phyloP scores from a whole-genome alignment of 2,329 filamentous ascomycete genomes.

The Coniochaeta prunicola region DNA sequence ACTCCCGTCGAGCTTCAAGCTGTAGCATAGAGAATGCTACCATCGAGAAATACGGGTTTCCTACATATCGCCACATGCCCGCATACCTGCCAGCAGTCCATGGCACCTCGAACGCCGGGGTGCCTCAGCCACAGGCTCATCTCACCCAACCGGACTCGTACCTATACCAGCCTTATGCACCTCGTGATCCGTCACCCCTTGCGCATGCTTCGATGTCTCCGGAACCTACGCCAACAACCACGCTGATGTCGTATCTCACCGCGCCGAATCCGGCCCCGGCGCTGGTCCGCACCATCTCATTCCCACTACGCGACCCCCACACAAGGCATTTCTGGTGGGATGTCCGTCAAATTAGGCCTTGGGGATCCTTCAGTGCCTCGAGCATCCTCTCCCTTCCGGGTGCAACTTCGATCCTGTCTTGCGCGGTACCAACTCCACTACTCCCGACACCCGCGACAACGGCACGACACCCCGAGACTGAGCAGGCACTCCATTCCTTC shows the following conservation, averaged over 20 bases:
- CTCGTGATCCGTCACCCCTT: conserved; percentile 39
- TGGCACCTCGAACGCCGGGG: conserved; percentile 15
- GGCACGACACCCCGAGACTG: conserved; percentile 68
- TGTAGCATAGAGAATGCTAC: conserved; percentile 60
- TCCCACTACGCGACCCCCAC: conserved; percentile 56
- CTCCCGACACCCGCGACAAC: conserved; percentile 52
- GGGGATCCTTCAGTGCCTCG: conserved; percentile 69
- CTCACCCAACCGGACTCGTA: conserved; percentile 32
- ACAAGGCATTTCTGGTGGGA: conserved; percentile 95
- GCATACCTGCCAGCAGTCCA: conserved; percentile 18
- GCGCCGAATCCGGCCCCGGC: conserved; percentile 73
- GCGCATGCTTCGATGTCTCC: conserved; percentile 26
- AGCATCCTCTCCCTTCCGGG: conserved; percentile 67
- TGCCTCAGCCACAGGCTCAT: conserved; percentile 17
- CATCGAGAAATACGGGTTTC: conserved; percentile 68
- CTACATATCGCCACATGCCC: conserved; percentile 66
- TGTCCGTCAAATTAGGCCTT: conserved; percentile 76
- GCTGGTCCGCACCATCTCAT: conserved; percentile 71
- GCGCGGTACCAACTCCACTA: conserved; percentile 54
- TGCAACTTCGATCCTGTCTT: conserved; percentile 64
- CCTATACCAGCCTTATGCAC: conserved; percentile 36
- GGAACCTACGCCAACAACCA: conserved; percentile 49
- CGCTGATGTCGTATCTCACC: conserved; percentile 71
- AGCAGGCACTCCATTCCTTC: conserved; percentile 66
- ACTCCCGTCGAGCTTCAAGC: conserved; percentile 54